Conservation (phyloP, 106 monocot species). For the Platanthera zijinensis region DNA sequence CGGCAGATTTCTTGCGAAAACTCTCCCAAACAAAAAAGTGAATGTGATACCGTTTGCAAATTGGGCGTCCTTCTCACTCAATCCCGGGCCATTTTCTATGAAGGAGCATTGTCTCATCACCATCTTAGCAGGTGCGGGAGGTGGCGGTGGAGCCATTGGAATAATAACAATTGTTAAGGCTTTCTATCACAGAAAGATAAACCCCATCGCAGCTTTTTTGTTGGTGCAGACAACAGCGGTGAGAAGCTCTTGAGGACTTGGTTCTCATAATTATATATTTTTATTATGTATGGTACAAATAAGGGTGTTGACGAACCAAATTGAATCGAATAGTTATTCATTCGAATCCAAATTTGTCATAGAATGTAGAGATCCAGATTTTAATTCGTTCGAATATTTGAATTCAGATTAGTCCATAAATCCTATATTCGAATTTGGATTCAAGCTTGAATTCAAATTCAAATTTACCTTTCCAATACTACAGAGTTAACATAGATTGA, state of each 20-base stretch:
- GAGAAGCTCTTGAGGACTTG: not conserved
- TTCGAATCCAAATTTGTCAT: not conserved
- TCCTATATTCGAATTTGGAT: too few relatives aligned
- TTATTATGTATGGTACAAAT: too few relatives aligned
- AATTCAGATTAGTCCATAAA: too few relatives aligned
- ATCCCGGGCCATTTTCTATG: conserved; percentile 41
- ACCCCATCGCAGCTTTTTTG: conserved; percentile 26
- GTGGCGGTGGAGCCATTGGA: conserved; percentile 12
- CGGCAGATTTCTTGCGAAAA: conserved; percentile 17
- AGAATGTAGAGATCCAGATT: too few relatives aligned
- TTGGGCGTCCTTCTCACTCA: conserved; percentile 39
- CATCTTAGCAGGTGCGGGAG: conserved; percentile 29
- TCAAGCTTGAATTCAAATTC: too few relatives aligned
- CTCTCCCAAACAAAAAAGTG: conserved; percentile 4
- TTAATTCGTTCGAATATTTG: too few relatives aligned
- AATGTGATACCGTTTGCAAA: conserved; percentile 15
- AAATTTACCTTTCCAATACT: not conserved
- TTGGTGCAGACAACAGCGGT: conserved; percentile 32
- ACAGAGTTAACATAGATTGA: too few relatives aligned
- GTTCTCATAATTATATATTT: too few relatives aligned
- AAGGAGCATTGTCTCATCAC: conserved; percentile 47
- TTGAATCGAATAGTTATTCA: not conserved
- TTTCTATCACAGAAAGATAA: conserved; percentile 28
- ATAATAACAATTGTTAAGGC: conserved; percentile 43
- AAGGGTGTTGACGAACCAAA: too few relatives aligned